Conservation (phyloP, 2,329 filamentous ascomycete species). For the Pyrenophora graminea region DNA sequence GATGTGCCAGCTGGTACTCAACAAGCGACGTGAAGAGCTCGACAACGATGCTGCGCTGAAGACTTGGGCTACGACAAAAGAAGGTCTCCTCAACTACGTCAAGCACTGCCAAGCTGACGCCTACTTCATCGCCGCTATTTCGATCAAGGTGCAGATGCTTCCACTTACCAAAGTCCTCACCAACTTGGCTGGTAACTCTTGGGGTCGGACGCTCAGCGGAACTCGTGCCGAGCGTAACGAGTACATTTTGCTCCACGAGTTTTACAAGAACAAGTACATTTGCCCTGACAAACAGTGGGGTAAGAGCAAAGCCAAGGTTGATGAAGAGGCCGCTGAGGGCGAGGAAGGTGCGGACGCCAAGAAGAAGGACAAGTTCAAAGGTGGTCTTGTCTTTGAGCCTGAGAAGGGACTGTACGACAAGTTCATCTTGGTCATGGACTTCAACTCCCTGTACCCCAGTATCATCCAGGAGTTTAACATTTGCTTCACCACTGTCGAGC, state of each 20-base stretch:
- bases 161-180: conserved; percentile 93
- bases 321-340: conserved; percentile 74
- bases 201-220: conserved; percentile 93
- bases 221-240: conserved; percentile 97
- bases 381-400: conserved; percentile 96
- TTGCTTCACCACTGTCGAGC: conserved; percentile 96
- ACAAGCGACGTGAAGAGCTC: conserved; percentile 76
- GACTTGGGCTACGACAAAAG: conserved; percentile 80
- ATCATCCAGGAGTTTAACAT: conserved; percentile 99
- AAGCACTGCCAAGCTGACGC: conserved; percentile 94
- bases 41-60: conserved; percentile 87
- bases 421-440: conserved; percentile 99
- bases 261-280: conserved; percentile 95
- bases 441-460: conserved; percentile 97
- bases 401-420: conserved; percentile 98
- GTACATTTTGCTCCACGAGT: conserved; percentile 97
- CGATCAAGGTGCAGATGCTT: conserved; percentile 86
- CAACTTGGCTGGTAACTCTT: conserved; percentile 96
- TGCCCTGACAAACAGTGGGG: conserved; percentile 92
- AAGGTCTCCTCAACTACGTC: conserved; percentile 89
- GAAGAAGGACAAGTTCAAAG: conserved; percentile 99
- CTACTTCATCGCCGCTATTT: conserved; percentile 90
- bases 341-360: conserved; percentile 72
- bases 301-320: conserved; percentile 71
- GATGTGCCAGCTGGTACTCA: conserved; percentile 91